Percentiles rank a stretch among this genome's conserved stretches.
phyloP scores from a whole-genome alignment of 768 basidiomycete genomes.

The Lactarius trivialis region DNA sequence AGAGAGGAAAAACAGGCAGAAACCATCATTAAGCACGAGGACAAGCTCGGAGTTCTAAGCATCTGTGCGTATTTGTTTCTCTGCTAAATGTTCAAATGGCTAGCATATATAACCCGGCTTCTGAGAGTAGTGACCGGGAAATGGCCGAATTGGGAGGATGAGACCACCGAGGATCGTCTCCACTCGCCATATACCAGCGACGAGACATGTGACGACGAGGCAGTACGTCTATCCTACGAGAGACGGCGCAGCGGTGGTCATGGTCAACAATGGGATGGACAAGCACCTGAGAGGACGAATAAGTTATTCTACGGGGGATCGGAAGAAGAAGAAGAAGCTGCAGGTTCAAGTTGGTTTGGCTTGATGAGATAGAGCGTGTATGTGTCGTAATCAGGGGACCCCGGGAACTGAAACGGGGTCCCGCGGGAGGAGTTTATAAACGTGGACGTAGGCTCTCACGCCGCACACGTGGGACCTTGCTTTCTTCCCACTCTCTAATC shows the following conservation, averaged over 20 bases:
- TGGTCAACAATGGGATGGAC: background rate
- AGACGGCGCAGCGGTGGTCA: background rate
- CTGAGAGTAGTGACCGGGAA: slow-evolving; percentile 19
- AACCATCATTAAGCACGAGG: slow-evolving; percentile 37
- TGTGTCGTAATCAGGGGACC: slow-evolving; percentile 24
- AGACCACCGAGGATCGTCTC: slow-evolving; percentile 8
- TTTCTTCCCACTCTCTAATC: slow-evolving; percentile 43
- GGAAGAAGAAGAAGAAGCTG: slow-evolving; percentile 18
- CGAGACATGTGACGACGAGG: slow-evolving; percentile 22
- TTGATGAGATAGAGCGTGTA: slow-evolving; percentile 3
- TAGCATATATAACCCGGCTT: slow-evolving; percentile 4
- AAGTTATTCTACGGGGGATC: slow-evolving; percentile 19
- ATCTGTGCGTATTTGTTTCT: slow-evolving; percentile 32
- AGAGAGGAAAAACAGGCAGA: slow-evolving; percentile 33
- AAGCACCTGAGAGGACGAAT: slow-evolving; percentile 22
- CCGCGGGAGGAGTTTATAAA: slow-evolving; percentile 28
- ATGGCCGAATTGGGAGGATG: slow-evolving; percentile 3
- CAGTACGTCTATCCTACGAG: slow-evolving; percentile 17
- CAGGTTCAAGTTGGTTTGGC: slow-evolving; percentile 15
- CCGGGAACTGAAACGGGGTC: slow-evolving; percentile 25
- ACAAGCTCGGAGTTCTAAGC: slow-evolving; percentile 45
- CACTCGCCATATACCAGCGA: slow-evolving; percentile 21
- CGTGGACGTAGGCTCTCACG: slow-evolving; percentile 26
- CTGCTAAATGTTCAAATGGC: background rate
- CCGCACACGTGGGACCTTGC: slow-evolving; percentile 28